Evolutionary conservation across 306 rosid species (phyloP), one percentile per base, ranked within the genome.

Genomic region (Malus fusca): DNA sequence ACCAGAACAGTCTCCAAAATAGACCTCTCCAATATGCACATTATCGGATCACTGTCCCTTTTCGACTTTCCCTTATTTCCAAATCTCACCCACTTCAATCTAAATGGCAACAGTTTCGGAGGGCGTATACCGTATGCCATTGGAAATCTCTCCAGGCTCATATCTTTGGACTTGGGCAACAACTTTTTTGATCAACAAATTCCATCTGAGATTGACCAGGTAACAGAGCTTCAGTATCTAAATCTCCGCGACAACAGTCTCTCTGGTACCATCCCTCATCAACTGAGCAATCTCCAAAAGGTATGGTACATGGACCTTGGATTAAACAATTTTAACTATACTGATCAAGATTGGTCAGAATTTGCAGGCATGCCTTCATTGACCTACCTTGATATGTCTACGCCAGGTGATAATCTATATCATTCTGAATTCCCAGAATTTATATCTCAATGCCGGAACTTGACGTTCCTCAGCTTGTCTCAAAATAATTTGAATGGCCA

Each of bases 381-480:
- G 37, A 35, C 37, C 8, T 35, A 35, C 37, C 37, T 35, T 35
- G 37, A 0, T 35, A 35, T 35, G 37, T 35, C 37, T 35, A 6
- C 0, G 37, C 0, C 1, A 1, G 0, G 37, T 26, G 8, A 6
- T 35, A 5, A 0, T 33, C 37, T 33, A 33, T 5, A 5, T 33
- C 37, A 0, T 6, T 35, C 77, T 21, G 80, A 74, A 68, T 76
- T 92, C 69, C 96, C 93, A 13, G 86, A 84, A 28, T 92, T 90
- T 77, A 77, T 92, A 78, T 6, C 78, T 0, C 76, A 78, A 61
- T 92, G 93, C 63, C 40, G 72, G 33, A 87, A 87, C 75, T 64
- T 90, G 82, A 87, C 91, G 3, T 88, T 69, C 80, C 85, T 92
- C 15, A 89, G 88, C 52, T 72, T 92, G 77, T 88, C 97, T 43